Evolutionary conservation across 1,284 basidiomycete species (phyloP), one percentile per base, ranked within the genome.

Genomic region (Rhodotorula mucilaginosa): DNA sequence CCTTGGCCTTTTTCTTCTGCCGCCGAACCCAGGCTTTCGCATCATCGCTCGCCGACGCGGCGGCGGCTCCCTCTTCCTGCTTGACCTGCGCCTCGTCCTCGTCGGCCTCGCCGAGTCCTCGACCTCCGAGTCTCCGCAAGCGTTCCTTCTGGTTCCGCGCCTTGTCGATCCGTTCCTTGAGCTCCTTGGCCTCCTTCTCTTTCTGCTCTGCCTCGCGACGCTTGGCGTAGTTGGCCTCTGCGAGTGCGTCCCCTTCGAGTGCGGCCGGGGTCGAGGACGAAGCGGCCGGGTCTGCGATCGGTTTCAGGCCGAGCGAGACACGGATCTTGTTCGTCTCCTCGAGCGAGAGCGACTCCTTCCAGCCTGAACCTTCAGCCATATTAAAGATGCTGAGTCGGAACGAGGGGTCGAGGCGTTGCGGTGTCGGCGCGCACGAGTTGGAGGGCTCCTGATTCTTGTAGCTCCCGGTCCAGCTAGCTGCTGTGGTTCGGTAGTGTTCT

Each of bases 271-370:
- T 52, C 23, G 77, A 84, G n/a, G 70, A 68, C 7, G 72, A 68
- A 18, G 84, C 84, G 12, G 89, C 87, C 39, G 82, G 85, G 75
- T 91, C 92, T 6, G 89, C 90, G 68, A 99, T 87, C 51, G 96
- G 96, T 81, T 94, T 93, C 74, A 99, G 88, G 78, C 97, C 97
- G 58, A 98, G 87, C 13, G 89, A 90, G 74, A 97, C 88, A 84
- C 97, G 93, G 80, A 97, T 92, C 83, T 91, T 93, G 86, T 98
- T 98, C 67, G 95, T 97, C 86, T 99, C 97, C 81, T 97, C 95
- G 80, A 99, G 87, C 77, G 91, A 90, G 80, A 97, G 90, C 80
- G 90, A 90, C 82, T 93, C 90, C 69, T 81, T 81, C 71, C 75
- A 76, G 39, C 67, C 61, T 5, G 64, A 57, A 19, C 67, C 52